A percentile compares a stretch with the other conserved stretches of the same genome.
Conservation (phyloP, 805 yeast species). For the Blastobotrys chiropterorum region DNA sequence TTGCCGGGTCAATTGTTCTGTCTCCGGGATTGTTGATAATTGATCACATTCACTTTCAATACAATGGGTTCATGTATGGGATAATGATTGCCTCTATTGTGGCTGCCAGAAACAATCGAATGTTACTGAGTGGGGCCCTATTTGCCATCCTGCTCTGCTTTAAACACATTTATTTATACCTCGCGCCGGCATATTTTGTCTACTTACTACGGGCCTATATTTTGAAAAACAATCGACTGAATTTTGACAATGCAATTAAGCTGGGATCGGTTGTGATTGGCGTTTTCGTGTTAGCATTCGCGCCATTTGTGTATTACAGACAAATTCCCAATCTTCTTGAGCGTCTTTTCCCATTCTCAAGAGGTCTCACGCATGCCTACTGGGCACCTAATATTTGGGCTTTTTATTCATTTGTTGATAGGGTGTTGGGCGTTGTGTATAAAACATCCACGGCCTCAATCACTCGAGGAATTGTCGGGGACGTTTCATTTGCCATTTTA, state of each 20-base stretch:
- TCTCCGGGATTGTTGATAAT: constrained; percentile 88
- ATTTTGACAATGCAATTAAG: constrained; percentile 54
- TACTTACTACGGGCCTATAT: constrained; percentile 71
- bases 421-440: constrained; percentile 40
- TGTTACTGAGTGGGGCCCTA: constrained; percentile 50
- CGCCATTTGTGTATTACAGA: constrained; percentile 61
- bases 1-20: constrained; percentile 73
- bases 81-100: constrained; percentile 67
- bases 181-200: constrained; percentile 91
- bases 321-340: constrained; percentile 58
- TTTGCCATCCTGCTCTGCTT: constrained; percentile 80
- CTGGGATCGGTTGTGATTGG: constrained; percentile 57
- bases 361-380: constrained; percentile 95
- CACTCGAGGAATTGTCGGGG: constrained; percentile 90
- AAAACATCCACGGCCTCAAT: constrained; percentile 36
- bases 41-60: constrained; percentile 96
- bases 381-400: constrained; percentile 99
- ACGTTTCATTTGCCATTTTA: constrained; percentile 70
- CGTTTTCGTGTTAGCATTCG: constrained; percentile 65
- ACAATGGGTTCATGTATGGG: constrained; percentile 91
- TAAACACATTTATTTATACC: constrained; percentile 86
- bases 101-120: constrained; percentile 53
- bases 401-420: constrained; percentile 74
- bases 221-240: constrained; percentile 34
- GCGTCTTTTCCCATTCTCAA: constrained; percentile 84